These are phyloP conservation scores for Hypoxylon subgilvum DNA, from an alignment of 495 filamentous ascomycete genomes.

Conservation along the genomic window DNA sequence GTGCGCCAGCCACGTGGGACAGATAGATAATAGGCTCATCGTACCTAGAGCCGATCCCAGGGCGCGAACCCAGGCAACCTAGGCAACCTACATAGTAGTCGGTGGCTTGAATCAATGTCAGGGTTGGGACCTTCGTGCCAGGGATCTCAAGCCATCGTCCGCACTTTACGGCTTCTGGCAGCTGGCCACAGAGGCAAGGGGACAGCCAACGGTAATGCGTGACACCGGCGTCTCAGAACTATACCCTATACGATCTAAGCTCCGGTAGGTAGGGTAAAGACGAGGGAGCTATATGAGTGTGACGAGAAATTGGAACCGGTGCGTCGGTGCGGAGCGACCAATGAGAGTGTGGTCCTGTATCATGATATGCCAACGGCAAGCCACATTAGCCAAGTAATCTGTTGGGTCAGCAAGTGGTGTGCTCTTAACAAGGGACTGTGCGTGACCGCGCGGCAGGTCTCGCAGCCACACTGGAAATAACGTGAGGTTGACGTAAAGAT, in stretches of 20 bases:
- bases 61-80: constrained; percentile 15
- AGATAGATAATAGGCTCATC: constrained; percentile 7
- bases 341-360: constrained; percentile 17
- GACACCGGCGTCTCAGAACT: constrained; percentile 23
- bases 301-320: constrained; percentile 30
- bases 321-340: constrained; percentile 34
- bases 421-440: constrained; percentile 17
- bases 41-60: constrained; percentile 13
- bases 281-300: constrained; percentile 1
- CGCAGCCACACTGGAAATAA: constrained; percentile 31
- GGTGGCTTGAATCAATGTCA: constrained; percentile 8
- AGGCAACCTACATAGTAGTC: background rate
- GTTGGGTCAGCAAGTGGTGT: constrained; percentile 9
- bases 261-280: constrained; percentile 7
- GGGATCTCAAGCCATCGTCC: constrained; percentile 25
- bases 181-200: constrained; percentile 28
- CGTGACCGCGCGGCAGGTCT: constrained; percentile 18
- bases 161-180: constrained; percentile 16
- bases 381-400: constrained; percentile 15
- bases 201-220: constrained; percentile 24
- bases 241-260: constrained; percentile 10
- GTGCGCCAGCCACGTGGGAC: constrained; percentile 20
- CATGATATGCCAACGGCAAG: constrained; percentile 25
- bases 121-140: constrained; percentile 16
- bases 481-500: constrained; percentile 31